Base-by-base conservation (phyloP, 2,329 filamentous ascomycete genomes). In the Apiospora arundinis region DNA sequence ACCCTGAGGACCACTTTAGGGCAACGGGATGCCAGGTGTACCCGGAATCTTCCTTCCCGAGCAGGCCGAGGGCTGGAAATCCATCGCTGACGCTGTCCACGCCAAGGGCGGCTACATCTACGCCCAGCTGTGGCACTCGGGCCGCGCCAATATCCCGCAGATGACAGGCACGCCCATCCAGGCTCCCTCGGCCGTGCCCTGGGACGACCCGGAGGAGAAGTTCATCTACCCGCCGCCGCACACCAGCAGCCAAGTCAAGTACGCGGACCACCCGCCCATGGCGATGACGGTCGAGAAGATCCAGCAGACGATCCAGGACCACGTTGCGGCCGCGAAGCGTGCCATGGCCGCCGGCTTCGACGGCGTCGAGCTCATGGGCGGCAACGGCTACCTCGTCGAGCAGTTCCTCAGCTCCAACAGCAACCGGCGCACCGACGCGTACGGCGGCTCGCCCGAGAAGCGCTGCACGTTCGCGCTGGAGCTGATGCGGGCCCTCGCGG, bases 71-170 rank as follows among this genome's bases (percentile, higher is more conserved):
- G 85, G 82, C 0, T 92, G 90, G 90, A 88, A 86, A 73, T 81
- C 84, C 68, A 82, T 92, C 60, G 89, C 88, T 0, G 84, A 87
- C 68, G 87, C 85, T 3, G 89, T 92, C 3, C 90, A 92, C 80
- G 82, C 82, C 40, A 89, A 90, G 76, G 86, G 86, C 32, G 85
- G 83, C 32, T 87, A 84, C 75, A 89, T 91, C 73, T 91, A 85
- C 80, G 75, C 85, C 6, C 90, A 92, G 78, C 80, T 92, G 1
- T 92, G 89, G 89, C 86, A 86, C 1, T 78, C 90, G 0, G 90
- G 91, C 5, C 85, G 90, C 25, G 76, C 75, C 9, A 75, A 73
- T 16, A 69, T 75, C 7, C 75, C 74, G 28, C 70, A 75, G 37
- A 71, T 74, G 48, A 74, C 74, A 8, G 72, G 74, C 1, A 69